Evolutionary conservation across 805 yeast species (phyloP).

Genomic region (Yarrowia sp.): DNA sequence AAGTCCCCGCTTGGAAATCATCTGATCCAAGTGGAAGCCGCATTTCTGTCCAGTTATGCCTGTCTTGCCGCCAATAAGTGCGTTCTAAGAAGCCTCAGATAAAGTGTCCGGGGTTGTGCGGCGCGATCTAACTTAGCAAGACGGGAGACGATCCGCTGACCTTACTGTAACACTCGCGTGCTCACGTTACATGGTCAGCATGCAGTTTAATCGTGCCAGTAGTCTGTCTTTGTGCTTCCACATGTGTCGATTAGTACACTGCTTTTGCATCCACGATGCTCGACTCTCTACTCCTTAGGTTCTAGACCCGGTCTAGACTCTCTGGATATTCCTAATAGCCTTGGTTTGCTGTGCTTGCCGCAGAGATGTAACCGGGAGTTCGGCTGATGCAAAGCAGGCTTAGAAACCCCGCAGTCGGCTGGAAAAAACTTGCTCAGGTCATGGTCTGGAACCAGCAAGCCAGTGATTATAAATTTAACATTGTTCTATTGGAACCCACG

Average conservation of each 20-base stretch:
- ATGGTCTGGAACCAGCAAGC: neutral
- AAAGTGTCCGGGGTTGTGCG: neutral
- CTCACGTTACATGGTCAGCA: neutral
- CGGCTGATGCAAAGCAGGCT: neutral
- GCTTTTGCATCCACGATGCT: neutral
- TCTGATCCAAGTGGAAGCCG: neutral
- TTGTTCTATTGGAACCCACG: no score
- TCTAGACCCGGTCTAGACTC: neutral
- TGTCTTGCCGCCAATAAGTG: neutral
- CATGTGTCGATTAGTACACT: no score
- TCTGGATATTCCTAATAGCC: neutral
- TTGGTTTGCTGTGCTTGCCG: neutral
- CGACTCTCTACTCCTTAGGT: no score
- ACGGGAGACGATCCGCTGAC: no score
- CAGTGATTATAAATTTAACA: neutral
- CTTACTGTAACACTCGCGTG: neutral
- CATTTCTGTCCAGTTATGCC: neutral
- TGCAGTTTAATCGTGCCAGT: neutral
- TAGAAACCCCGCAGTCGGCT: neutral
- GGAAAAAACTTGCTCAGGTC: neutral
- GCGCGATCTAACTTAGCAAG: neutral
- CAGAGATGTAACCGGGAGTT: neutral
- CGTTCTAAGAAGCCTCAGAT: neutral
- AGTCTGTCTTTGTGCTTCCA: no score
- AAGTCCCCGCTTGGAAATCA: neutral